Conservation (phyloP, 257 asterid genomes). For the Misopates orontium region DNA sequence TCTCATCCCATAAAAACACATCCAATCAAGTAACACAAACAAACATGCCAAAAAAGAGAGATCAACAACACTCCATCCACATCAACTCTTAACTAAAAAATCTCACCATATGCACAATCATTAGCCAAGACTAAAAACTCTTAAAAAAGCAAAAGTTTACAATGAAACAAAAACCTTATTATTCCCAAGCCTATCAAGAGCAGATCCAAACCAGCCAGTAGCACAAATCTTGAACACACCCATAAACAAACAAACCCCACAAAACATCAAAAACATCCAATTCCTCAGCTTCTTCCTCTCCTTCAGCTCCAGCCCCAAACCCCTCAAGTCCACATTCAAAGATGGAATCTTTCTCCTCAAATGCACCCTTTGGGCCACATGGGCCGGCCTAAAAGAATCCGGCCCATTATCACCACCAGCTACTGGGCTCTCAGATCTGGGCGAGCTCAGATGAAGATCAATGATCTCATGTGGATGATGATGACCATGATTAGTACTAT, state of each 20-base stretch:
- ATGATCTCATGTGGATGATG: constrained; percentile 58
- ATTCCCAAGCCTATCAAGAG: constrained; percentile 62
- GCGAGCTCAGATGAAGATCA: constrained; percentile 78
- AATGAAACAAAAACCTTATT: constrained; percentile 44
- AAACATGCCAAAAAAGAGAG: too few relatives aligned
- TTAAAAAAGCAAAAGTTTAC: constrained; percentile 3
- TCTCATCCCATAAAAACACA: too few relatives aligned
- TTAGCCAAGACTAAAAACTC: not conserved
- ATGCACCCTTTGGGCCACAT: constrained; percentile 67
- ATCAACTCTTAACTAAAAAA: too few relatives aligned
- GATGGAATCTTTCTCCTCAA: constrained; percentile 73
- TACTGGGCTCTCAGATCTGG: constrained; percentile 77
- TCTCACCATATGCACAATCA: too few relatives aligned
- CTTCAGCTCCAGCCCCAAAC: constrained; percentile 67
- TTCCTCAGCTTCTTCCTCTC: constrained; percentile 75
- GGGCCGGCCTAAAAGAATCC: constrained; percentile 53
- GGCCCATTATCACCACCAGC: constrained; percentile 52
- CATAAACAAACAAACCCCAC: constrained; percentile 76
- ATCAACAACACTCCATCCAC: too few relatives aligned
- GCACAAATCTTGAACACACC: constrained; percentile 89
- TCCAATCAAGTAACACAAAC: too few relatives aligned
- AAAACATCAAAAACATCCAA: constrained; percentile 76
- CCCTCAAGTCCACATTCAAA: constrained; percentile 65
- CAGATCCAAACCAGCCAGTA: constrained; percentile 95
- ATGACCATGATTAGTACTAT: constrained; percentile 4